Evolutionary conservation across 306 rosid genomes (phyloP).

Genomic region (Prinsepia uniflora): DNA sequence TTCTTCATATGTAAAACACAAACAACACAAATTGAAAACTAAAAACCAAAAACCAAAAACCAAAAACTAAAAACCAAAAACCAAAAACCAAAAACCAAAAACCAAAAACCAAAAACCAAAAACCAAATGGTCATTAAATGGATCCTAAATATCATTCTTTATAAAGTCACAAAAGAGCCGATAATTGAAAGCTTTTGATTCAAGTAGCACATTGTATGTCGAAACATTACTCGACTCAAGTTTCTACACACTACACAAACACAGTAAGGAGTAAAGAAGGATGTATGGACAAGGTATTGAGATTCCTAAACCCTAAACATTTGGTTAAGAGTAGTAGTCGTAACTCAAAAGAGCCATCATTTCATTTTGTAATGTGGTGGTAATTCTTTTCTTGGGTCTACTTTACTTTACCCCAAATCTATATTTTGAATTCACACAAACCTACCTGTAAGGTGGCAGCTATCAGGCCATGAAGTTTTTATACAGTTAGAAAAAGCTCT

Average conservation of each 20-base stretch:
- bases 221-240: neutral
- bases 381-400: slow-evolving; percentile 6
- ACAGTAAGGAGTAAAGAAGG: no score
- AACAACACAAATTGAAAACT: no score
- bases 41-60: no score
- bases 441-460: slow-evolving; percentile 2
- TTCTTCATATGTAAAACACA: no score
- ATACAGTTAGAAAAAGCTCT: slow-evolving; percentile 22
- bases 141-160: no score
- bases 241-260: neutral
- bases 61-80: no score
- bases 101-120: no score
- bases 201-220: neutral
- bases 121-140: no score
- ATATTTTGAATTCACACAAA: neutral
- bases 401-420: neutral
- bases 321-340: neutral
- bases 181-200: neutral
- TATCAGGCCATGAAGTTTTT: slow-evolving; percentile 13
- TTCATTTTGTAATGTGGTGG: neutral
- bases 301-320: neutral
- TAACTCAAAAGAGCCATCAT: no score
- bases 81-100: no score
- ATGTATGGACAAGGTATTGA: neutral
- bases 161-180: neutral